Conservation (phyloP, 176 grass and related monocot species). For the Sorghum bicolor region Sorghum_bicolor_NCBIv3 NC_012875.2:55956001-55956500, state of each 20-base stretch:
- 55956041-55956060: slow-evolving; percentile 97
- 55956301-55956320: slow-evolving; percentile 8
- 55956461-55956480: neutral
- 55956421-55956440: neutral
- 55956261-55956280: neutral
- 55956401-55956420: neutral
- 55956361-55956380: neutral
- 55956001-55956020: slow-evolving; percentile 17
- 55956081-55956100: slow-evolving; percentile 74
- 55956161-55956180: slow-evolving; percentile 17
- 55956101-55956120: slow-evolving; percentile 82
- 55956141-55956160: slow-evolving; percentile 87
- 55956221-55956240: neutral
- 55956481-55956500: neutral
- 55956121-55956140: slow-evolving; percentile 83
- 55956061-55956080: slow-evolving; percentile 68
- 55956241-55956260: neutral
- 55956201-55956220: neutral
- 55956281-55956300: neutral
- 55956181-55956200: slow-evolving; percentile 11
- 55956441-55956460: neutral
- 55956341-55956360: slow-evolving; percentile 1
- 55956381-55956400: neutral
- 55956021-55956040: slow-evolving; percentile 83
- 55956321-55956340: neutral